Evolutionary conservation across 2,329 filamentous ascomycete species (phyloP).

Genomic region (Paracorniculantispora psalliotae): DNA sequence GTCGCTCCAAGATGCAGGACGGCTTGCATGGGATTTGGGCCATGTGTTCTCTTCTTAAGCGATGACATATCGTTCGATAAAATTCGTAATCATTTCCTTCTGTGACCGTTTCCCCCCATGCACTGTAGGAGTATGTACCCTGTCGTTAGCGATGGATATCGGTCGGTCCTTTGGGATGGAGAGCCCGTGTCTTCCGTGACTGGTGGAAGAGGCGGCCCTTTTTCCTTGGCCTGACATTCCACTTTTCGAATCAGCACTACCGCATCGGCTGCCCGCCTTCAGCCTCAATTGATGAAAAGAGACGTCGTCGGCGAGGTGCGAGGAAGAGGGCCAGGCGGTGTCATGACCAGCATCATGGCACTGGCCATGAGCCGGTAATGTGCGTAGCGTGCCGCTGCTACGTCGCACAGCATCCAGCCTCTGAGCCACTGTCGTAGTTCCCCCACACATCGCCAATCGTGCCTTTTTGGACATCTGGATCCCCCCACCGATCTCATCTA

Average conservation of each 20-base stretch:
- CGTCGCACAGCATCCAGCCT: not conserved
- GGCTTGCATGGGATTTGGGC: conserved; percentile 73
- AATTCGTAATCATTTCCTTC: too few species aligned
- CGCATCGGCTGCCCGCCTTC: not conserved
- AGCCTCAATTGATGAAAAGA: not conserved
- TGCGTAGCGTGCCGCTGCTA: not conserved
- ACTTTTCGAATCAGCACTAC: not conserved
- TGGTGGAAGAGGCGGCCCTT: not conserved
- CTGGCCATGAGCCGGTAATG: not conserved
- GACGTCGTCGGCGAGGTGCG: not conserved
- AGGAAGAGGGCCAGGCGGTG: not conserved
- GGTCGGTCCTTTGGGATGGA: not conserved
- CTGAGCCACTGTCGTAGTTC: not conserved
- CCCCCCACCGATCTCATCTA: not conserved
- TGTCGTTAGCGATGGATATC: not conserved
- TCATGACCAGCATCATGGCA: too few species aligned
- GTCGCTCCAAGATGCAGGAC: conserved; percentile 73
- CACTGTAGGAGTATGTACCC: not conserved
- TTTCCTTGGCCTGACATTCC: not conserved
- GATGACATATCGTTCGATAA: too few species aligned
- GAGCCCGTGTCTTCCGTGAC: not conserved
- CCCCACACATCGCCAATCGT: conserved; percentile 5
- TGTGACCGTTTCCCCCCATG: too few species aligned
- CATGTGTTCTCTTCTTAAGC: not conserved
- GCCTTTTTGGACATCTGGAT: not conserved